Evolutionary conservation across 1,139 yeast genomes (phyloP).

Genomic region (Suzukiozyma palmioleophila): DNA sequence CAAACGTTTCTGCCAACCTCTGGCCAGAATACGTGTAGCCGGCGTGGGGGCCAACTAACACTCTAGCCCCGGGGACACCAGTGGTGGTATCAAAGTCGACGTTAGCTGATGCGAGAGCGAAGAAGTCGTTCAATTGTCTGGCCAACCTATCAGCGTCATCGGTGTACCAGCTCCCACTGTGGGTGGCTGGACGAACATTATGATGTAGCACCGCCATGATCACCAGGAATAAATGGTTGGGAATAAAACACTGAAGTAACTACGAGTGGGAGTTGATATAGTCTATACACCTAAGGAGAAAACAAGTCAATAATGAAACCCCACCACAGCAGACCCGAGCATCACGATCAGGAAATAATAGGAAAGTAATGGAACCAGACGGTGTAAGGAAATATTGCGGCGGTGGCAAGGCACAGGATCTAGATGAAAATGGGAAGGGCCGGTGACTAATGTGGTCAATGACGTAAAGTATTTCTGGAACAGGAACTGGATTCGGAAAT

Average conservation of each 20-base stretch:
- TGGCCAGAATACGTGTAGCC: conserved; percentile 83
- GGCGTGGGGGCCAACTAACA: conserved; percentile 74
- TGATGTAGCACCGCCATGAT: neutral
- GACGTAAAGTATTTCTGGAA: too few species aligned
- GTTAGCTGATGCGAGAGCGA: conserved; percentile 21
- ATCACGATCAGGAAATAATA: too few species aligned
- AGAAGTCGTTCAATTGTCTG: conserved; percentile 44
- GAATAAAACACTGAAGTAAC: neutral
- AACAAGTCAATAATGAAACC: too few species aligned
- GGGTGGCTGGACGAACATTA: conserved; percentile 60
- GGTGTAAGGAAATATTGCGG: too few species aligned
- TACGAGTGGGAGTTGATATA: too few species aligned
- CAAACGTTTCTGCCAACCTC: conserved; percentile 74
- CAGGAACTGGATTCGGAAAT: too few species aligned
- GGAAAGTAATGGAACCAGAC: too few species aligned
- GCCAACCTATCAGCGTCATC: conserved; percentile 39
- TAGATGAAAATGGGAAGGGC: too few species aligned
- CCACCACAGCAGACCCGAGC: too few species aligned
- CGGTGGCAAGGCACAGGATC: too few species aligned
- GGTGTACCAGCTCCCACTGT: conserved; percentile 88
- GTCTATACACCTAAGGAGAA: too few species aligned
- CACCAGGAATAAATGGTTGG: neutral
- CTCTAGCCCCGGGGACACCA: conserved; percentile 53
- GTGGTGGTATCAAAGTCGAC: conserved; percentile 13
- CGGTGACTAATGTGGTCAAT: too few species aligned